These are phyloP conservation scores for Gremmenia infestans DNA, from an alignment of 2,329 filamentous ascomycete species.

Conservation along the genomic window DNA sequence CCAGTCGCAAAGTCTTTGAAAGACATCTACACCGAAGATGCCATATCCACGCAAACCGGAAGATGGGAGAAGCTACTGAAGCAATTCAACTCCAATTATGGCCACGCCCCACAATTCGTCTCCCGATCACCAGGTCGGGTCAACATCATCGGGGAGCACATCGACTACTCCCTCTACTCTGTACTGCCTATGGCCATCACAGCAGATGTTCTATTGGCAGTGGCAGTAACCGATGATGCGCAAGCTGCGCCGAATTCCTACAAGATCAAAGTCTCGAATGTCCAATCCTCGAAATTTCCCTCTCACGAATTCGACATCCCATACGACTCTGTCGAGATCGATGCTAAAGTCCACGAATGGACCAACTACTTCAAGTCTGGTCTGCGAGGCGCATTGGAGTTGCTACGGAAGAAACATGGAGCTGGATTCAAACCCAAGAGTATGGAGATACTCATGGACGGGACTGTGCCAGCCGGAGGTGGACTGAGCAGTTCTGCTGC, in stretches of 20 bases:
- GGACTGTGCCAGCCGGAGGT: slow-evolving; percentile 85
- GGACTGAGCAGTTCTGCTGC: slow-evolving; percentile 92
- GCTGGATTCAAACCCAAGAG: slow-evolving; percentile 60
- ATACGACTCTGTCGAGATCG: slow-evolving; percentile 65
- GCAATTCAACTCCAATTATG: slow-evolving; percentile 67
- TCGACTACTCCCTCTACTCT: slow-evolving; percentile 96
- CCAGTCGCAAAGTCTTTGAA: slow-evolving; percentile 70
- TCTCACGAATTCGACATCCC: slow-evolving; percentile 70
- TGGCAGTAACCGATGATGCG: slow-evolving; percentile 47
- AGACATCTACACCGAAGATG: slow-evolving; percentile 78
- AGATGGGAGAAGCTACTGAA: slow-evolving; percentile 73
- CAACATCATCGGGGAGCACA: slow-evolving; percentile 98
- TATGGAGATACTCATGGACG: slow-evolving; percentile 87
- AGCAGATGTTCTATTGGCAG: slow-evolving; percentile 83
- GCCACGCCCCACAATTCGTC: slow-evolving; percentile 69
- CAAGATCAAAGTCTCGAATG: slow-evolving; percentile 73
- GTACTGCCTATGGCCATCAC: slow-evolving; percentile 94
- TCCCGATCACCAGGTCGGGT: slow-evolving; percentile 89
- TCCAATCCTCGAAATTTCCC: slow-evolving; percentile 70
- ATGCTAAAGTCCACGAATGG: slow-evolving; percentile 85
- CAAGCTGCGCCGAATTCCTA: slow-evolving; percentile 49
- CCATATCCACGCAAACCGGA: slow-evolving; percentile 59
- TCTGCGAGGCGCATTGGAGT: slow-evolving; percentile 71
- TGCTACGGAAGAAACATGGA: slow-evolving; percentile 64
- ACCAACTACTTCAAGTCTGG: slow-evolving; percentile 98